These are phyloP conservation scores for Akanthomyces muscarius DNA, from an alignment of 2,329 filamentous ascomycete genomes.

Conservation along the genomic window DNA sequence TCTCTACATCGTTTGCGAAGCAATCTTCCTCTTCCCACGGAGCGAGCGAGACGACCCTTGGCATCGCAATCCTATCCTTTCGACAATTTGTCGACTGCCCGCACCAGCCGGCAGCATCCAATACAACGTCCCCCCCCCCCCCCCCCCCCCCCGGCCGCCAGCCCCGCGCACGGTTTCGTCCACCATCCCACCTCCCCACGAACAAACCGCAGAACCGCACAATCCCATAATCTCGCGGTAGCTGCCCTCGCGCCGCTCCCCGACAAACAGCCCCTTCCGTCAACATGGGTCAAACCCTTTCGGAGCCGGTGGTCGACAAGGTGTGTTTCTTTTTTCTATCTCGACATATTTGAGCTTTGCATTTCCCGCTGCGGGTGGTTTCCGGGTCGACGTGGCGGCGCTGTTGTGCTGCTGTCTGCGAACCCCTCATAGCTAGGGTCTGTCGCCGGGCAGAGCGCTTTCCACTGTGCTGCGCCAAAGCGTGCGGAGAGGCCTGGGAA, in stretches of 20 bases:
- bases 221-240: conserved; percentile 16
- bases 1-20: background rate
- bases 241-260: conserved; percentile 18
- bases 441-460: background rate
- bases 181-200: conserved; percentile 12
- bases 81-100: background rate
- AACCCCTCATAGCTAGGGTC: conserved; percentile 1
- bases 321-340: conserved; percentile 44
- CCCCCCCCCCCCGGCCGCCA: background rate
- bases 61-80: background rate
- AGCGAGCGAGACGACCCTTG: conserved; percentile 1
- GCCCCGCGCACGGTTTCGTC: conserved; percentile 14
- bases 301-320: conserved; percentile 98
- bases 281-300: conserved; percentile 96
- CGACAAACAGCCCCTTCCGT: conserved; percentile 18
- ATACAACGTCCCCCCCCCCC: no score
- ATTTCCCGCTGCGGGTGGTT: background rate
- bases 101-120: background rate
- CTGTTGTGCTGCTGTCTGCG: background rate
- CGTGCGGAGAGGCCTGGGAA: background rate
- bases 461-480: background rate
- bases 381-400: background rate
- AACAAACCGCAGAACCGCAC: conserved; percentile 11
- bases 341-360: background rate
- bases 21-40: background rate